These are phyloP conservation scores for Tetracladium setigerum DNA, from an alignment of 495 filamentous ascomycete species.

Conservation along the genomic window DNA sequence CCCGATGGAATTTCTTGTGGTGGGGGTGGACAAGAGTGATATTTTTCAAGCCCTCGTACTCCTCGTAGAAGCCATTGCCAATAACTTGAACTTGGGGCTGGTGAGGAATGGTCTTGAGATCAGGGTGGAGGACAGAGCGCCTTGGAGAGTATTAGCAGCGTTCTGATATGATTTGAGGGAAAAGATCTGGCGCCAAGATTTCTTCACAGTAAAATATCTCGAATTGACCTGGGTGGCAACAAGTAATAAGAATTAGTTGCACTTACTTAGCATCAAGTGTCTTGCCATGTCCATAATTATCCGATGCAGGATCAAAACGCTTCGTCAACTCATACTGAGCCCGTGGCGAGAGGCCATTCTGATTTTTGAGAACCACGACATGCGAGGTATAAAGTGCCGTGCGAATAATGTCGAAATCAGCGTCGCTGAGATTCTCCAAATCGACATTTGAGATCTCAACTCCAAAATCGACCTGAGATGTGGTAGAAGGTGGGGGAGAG, in stretches of 20 bases:
- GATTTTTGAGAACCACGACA: slow-evolving; percentile 62
- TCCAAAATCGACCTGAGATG: slow-evolving; percentile 50
- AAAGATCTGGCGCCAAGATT: no score
- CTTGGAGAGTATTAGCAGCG: slow-evolving; percentile 27
- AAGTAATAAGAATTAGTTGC: no score
- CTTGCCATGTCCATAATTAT: slow-evolving; percentile 65
- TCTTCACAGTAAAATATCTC: no score
- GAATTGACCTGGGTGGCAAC: no score
- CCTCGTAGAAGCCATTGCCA: slow-evolving; percentile 57
- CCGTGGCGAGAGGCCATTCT: slow-evolving; percentile 49
- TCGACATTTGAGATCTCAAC: slow-evolving; percentile 46
- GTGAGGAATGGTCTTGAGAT: slow-evolving; percentile 70
- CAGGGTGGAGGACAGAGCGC: slow-evolving; percentile 64
- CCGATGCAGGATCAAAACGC: slow-evolving; percentile 57
- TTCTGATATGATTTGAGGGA: background rate
- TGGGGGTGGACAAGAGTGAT: slow-evolving; percentile 65
- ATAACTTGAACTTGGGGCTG: slow-evolving; percentile 76
- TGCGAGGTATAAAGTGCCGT: slow-evolving; percentile 53
- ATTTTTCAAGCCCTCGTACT: slow-evolving; percentile 60
- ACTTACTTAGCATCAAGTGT: slow-evolving; percentile 43
- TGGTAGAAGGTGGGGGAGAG: slow-evolving; percentile 32
- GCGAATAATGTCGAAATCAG: slow-evolving; percentile 50
- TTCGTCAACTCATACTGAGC: slow-evolving; percentile 65
- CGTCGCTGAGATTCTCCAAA: slow-evolving; percentile 52
- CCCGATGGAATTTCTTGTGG: slow-evolving; percentile 64